phyloP scores from a whole-genome alignment of 2,329 filamentous ascomycete species.

The Didymella pomorum region DNA sequence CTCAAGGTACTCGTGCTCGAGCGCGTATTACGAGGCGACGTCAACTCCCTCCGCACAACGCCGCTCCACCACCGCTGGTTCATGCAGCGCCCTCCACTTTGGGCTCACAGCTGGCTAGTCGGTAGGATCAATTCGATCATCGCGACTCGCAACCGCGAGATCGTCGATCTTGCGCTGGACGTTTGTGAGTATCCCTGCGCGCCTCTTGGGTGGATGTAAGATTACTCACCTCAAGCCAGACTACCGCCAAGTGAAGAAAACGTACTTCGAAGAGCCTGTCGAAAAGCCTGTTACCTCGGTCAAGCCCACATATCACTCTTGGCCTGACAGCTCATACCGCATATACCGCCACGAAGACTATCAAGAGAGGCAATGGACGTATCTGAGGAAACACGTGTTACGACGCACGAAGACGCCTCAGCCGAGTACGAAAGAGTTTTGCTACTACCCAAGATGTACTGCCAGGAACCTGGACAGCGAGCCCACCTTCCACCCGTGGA shows the following conservation, averaged over 20 bases:
- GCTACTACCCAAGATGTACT: too few species aligned
- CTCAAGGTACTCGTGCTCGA: not conserved
- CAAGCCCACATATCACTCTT: too few species aligned
- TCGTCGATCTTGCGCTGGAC: not conserved
- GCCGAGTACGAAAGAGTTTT: too few species aligned
- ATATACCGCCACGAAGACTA: too few species aligned
- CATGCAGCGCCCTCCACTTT: not conserved
- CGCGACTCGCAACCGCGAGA: not conserved
- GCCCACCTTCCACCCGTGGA: too few species aligned
- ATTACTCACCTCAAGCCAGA: not conserved
- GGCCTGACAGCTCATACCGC: too few species aligned
- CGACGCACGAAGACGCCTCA: not conserved
- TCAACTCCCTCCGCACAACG: not conserved
- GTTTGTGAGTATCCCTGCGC: not conserved
- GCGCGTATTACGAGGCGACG: not conserved
- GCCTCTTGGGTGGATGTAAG: not conserved
- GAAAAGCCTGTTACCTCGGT: not conserved
- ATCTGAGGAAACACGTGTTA: not conserved
- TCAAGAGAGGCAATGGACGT: not conserved
- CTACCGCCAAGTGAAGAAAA: not conserved
- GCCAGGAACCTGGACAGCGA: too few species aligned
- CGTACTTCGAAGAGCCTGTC: not conserved
- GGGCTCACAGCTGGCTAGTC: not conserved
- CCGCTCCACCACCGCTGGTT: not conserved
- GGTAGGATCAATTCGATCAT: not conserved